These are phyloP conservation scores for Phytophthora litchii DNA, from an alignment of 352 stramenopile genomes.

Conservation along the genomic window DNA sequence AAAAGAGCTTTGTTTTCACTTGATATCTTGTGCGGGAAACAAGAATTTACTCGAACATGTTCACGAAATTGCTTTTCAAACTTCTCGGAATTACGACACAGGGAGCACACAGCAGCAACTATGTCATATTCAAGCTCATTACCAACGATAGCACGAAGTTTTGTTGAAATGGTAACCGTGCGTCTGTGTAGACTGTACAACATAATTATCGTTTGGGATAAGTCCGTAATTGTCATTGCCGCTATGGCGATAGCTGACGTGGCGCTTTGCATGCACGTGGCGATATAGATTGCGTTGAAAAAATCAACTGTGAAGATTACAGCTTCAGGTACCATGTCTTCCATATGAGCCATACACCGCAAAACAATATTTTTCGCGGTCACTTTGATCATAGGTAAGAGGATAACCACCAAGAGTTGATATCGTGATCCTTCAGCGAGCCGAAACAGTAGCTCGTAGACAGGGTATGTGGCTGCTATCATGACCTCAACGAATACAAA, in stretches of 20 bases:
- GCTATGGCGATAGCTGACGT: conserved; percentile 5
- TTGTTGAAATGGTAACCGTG: background rate
- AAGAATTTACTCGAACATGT: conserved; percentile 2
- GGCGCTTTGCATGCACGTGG: conserved; percentile 23
- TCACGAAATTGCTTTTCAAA: conserved; percentile 2
- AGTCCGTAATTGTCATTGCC: conserved; percentile 2
- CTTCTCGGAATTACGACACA: background rate
- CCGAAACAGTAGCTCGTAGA: conserved; percentile 16
- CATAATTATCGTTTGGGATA: background rate
- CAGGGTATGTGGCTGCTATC: conserved; percentile 21
- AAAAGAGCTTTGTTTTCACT: background rate
- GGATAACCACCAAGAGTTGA: conserved; percentile 12
- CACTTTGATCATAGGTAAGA: conserved; percentile 35
- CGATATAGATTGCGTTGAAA: conserved; percentile 30
- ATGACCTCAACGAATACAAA: conserved; percentile 5
- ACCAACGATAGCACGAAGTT: background rate
- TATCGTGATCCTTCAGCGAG: conserved; percentile 3
- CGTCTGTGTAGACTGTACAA: background rate
- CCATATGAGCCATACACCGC: conserved; percentile 10
- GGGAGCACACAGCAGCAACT: background rate
- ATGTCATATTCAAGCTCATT: background rate
- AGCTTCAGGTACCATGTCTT: conserved; percentile 22
- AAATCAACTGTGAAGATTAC: conserved; percentile 29
- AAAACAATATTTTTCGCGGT: conserved; percentile 25
- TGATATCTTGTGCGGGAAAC: conserved; percentile 2